phyloP scores from a whole-genome alignment of 345 rosid species.

The Citrus unshiu region DNA sequence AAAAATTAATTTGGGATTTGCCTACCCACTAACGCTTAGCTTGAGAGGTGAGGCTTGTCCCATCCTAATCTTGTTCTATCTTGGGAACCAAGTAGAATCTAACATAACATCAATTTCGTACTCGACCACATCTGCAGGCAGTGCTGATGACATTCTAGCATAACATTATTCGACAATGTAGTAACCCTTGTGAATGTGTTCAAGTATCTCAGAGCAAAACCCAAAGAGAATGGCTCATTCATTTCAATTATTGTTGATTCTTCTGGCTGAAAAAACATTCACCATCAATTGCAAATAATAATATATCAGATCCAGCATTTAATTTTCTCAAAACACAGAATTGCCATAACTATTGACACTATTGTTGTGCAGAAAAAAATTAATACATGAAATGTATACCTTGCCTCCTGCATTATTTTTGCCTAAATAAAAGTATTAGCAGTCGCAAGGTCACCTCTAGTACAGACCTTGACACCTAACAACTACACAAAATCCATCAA shows the following conservation, averaged over 20 bases:
- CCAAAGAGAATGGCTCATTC: no score
- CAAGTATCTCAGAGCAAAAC: no score
- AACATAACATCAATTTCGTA: conserved; percentile 90
- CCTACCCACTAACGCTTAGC: background rate
- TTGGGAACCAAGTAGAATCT: conserved; percentile 96
- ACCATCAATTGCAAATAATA: background rate
- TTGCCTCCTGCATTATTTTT: conserved; percentile 84
- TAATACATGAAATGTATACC: conserved; percentile 24
- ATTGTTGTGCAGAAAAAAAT: background rate
- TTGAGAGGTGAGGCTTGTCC: conserved; percentile 42
- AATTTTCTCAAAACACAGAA: background rate
- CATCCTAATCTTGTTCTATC: conserved; percentile 93
- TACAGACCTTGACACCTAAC: conserved; percentile 92
- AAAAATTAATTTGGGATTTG: no score
- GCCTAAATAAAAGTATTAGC: conserved; percentile 90
- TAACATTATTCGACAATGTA: conserved; percentile 77
- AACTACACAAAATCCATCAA: conserved; percentile 38
- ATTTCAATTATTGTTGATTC: conserved; percentile 50
- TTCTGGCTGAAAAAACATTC: conserved; percentile 64
- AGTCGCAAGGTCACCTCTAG: conserved; percentile 89
- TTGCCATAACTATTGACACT: background rate
- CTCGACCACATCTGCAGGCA: conserved; percentile 82
- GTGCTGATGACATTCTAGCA: conserved; percentile 88
- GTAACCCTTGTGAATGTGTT: conserved; percentile 74
- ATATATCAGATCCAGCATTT: background rate